Evolutionary conservation across 257 asterid genomes (phyloP), one percentile per base, ranked within the genome.

Genomic region (Lithospermum erythrorhizon): DNA sequence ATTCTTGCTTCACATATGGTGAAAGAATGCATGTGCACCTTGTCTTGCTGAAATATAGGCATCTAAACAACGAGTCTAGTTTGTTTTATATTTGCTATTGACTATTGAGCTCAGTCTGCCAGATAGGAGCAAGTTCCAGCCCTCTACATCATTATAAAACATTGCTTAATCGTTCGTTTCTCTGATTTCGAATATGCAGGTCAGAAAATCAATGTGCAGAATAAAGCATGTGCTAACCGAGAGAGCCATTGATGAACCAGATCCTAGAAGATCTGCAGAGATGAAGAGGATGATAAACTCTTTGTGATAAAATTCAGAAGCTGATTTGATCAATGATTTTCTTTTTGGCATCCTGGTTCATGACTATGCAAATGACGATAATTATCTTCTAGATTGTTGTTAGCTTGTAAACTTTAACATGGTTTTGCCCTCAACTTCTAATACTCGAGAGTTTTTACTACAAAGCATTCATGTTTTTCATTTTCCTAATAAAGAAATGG

Each of bases 221-320:
- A 81, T 91, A 73, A 91, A 91, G 72, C 98, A 91, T 21, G 96
- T 88, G 24, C 83, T 89, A 14, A 93, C 97, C 0, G 96, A 91
- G 86, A 84, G 98, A 83, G 98, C 98, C 18, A 83, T 89, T 27
- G 96, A 76, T 30, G 98, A 93, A 74, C 69, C 95, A 7, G 98
- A 93, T 72, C 87, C 91, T 14, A 76, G 97, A 76, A 80, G 96
- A 72, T 89, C 97, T 16, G 71, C 85, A 18, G 96, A 89, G 81
- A 86, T 93, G 97, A 93, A 84, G 76, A 86, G 88, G 74, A 79
- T 89, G 98, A 73, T 91, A 75, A 93, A 90, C 68, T 67, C 87
- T 71, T 72, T 90, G 25, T 90, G 65, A 70, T 53, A 53, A 47
- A 45, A 10, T 52, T n/a, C 35, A 0, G 18, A 11, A 41, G 49